These are phyloP conservation scores for Penicillium vulpinum DNA, from an alignment of 2,329 filamentous ascomycete species.

Conservation along the genomic window DNA sequence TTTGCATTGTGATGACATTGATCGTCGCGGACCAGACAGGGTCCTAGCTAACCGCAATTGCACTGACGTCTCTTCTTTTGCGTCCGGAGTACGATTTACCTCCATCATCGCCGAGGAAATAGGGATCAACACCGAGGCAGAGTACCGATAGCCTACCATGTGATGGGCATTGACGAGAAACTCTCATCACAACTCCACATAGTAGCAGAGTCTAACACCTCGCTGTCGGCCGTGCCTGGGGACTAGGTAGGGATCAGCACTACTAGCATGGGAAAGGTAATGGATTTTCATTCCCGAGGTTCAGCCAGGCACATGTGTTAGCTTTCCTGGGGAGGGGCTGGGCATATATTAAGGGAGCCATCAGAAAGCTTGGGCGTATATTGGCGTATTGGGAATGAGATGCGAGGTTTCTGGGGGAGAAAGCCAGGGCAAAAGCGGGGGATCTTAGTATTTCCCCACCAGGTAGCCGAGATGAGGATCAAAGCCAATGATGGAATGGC, in stretches of 20 bases:
- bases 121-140: conserved; percentile 11
- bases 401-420: conserved; percentile 2
- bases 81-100: not conserved
- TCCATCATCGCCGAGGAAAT: conserved; percentile 5
- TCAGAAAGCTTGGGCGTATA: not conserved
- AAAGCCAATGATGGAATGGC: not conserved
- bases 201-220: not conserved
- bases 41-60: conserved; percentile 1
- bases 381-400: not conserved
- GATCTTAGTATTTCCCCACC: not conserved
- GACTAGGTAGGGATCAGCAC: conserved; percentile 4
- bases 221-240: conserved; percentile 1
- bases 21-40: not conserved
- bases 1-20: not conserved
- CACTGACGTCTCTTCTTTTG: not conserved
- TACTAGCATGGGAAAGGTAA: not conserved
- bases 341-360: not conserved
- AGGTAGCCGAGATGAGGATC: not conserved
- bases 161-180: conserved; percentile 2
- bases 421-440: conserved; percentile 1
- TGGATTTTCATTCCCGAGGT: conserved; percentile 1
- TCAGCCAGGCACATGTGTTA: conserved; percentile 8
- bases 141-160: conserved; percentile 1
- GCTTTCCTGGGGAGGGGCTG: not conserved
- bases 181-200: conserved; percentile 5